These are phyloP conservation scores for Aspergillus piperis DNA, from an alignment of 2,329 filamentous ascomycete species.

Conservation along the genomic window DNA sequence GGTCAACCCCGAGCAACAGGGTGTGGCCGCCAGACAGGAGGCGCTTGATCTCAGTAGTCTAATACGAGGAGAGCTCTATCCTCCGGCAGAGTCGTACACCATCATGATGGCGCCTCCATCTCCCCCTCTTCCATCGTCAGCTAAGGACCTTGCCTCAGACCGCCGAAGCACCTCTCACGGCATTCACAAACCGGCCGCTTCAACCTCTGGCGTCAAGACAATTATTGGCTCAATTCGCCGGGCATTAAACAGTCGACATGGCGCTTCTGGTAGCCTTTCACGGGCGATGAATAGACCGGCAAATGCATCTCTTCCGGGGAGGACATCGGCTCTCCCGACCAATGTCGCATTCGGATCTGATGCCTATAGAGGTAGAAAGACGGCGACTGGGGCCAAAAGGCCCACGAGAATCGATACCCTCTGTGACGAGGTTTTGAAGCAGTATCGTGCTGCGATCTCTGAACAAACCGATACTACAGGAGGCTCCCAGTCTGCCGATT, in stretches of 20 bases:
- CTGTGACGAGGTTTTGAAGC: conserved; percentile 74
- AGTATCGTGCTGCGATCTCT: conserved; percentile 72
- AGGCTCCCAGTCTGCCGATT: neutral
- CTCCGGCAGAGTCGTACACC: conserved; percentile 79
- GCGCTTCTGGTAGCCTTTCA: conserved; percentile 33
- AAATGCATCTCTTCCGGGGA: conserved; percentile 37
- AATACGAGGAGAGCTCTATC: conserved; percentile 81
- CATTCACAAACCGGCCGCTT: conserved; percentile 27
- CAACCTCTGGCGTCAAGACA: conserved; percentile 73
- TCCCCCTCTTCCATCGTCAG: conserved; percentile 37
- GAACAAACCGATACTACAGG: conserved; percentile 14
- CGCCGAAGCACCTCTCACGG: conserved; percentile 34
- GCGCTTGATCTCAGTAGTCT: conserved; percentile 77
- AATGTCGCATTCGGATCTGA: conserved; percentile 50
- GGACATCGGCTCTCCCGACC: conserved; percentile 45
- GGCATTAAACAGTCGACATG: conserved; percentile 67
- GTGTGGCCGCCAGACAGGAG: conserved; percentile 56
- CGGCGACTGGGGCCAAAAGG: conserved; percentile 39
- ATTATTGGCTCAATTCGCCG: conserved; percentile 83
- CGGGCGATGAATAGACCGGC: conserved; percentile 38
- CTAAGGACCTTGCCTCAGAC: conserved; percentile 26
- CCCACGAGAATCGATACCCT: conserved; percentile 77
- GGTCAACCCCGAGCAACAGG: conserved; percentile 45
- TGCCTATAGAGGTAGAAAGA: conserved; percentile 44
- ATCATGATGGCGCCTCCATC: conserved; percentile 61